phyloP scores from a whole-genome alignment of 805 yeast genomes.

The Cyberlindnera maclurae region DNA sequence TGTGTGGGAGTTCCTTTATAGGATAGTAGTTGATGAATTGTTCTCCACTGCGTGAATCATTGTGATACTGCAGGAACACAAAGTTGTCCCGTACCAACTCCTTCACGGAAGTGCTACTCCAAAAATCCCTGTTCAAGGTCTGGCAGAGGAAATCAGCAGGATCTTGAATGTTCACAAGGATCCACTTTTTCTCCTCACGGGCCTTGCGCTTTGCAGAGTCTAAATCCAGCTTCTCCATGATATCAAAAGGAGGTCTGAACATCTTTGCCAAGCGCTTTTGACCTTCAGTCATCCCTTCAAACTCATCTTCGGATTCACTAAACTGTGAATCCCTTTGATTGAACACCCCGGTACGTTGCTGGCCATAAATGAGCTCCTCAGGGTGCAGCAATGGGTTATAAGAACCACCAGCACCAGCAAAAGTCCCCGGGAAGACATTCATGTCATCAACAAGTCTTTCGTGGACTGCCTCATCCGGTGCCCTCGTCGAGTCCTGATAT shows the following conservation, averaged over 20 bases:
- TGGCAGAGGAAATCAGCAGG: slow-evolving; percentile 81
- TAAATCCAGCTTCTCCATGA: slow-evolving; percentile 61
- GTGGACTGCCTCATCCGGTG: slow-evolving; percentile 70
- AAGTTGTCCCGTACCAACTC: slow-evolving; percentile 59
- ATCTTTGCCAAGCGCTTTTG: slow-evolving; percentile 71
- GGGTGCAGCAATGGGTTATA: slow-evolving; percentile 9
- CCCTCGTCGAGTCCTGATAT: slow-evolving; percentile 41
- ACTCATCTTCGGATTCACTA: slow-evolving; percentile 21
- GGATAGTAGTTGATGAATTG: slow-evolving; percentile 69
- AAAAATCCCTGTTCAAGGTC: slow-evolving; percentile 84
- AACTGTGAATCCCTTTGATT: slow-evolving; percentile 29
- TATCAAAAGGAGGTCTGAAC: slow-evolving; percentile 91
- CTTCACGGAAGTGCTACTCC: slow-evolving; percentile 69
- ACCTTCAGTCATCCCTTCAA: slow-evolving; percentile 28
- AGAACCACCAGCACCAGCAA: slow-evolving; percentile 33
- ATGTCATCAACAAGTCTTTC: slow-evolving; percentile 64
- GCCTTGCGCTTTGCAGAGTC: slow-evolving; percentile 70
- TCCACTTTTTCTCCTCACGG: slow-evolving; percentile 62
- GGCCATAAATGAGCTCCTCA: slow-evolving; percentile 26
- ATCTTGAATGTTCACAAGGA: slow-evolving; percentile 84
- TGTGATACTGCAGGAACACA: slow-evolving; percentile 78
- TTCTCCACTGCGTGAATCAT: slow-evolving; percentile 68
- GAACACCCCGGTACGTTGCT: slow-evolving; percentile 25
- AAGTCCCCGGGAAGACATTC: slow-evolving; percentile 28
- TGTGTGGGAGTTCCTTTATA: slow-evolving; percentile 69